A percentile compares a stretch with the other conserved stretches of the same genome.
Conservation (phyloP, 2,329 filamentous ascomycete species). For the Tolypocladium tundrense region DNA sequence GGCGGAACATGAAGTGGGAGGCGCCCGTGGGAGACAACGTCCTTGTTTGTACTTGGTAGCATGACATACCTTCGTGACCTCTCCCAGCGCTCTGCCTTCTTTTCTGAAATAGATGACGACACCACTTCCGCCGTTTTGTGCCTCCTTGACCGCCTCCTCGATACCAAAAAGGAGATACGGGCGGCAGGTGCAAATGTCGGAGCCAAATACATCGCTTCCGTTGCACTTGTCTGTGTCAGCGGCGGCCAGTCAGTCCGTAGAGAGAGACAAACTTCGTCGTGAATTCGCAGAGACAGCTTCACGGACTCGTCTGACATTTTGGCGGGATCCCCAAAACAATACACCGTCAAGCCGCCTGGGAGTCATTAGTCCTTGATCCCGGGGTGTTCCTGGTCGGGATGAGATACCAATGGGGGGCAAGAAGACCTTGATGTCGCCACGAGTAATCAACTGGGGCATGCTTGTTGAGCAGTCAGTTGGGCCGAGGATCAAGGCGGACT, state of each 20-base stretch:
- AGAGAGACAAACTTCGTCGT: conserved; percentile 42
- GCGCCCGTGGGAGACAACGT: background rate
- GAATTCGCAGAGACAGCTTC: conserved; percentile 73
- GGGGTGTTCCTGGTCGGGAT: too few species aligned
- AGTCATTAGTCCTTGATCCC: background rate
- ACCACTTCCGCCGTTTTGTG: conserved; percentile 84
- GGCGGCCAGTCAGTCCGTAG: background rate
- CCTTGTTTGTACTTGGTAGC: background rate
- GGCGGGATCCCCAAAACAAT: conserved; percentile 90
- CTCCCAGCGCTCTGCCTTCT: conserved; percentile 85
- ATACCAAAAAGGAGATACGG: conserved; percentile 96
- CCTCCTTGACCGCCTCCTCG: conserved; percentile 94
- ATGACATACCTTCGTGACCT: conserved; percentile 77
- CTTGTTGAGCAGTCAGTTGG: conserved; percentile 9
- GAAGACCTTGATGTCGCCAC: conserved; percentile 90
- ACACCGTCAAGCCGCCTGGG: conserved; percentile 76
- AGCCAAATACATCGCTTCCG: conserved; percentile 93
- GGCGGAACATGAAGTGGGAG: background rate
- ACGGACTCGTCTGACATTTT: conserved; percentile 85
- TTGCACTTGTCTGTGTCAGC: conserved; percentile 52
- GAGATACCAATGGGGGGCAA: conserved; percentile 73
- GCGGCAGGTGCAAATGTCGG: conserved; percentile 93
- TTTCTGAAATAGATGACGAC: conserved; percentile 99
- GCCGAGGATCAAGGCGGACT: background rate
- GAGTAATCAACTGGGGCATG: conserved; percentile 65